These are phyloP conservation scores for Laburnicola sp. DNA, from an alignment of 2,329 filamentous ascomycete species.

Conservation along the genomic window DNA sequence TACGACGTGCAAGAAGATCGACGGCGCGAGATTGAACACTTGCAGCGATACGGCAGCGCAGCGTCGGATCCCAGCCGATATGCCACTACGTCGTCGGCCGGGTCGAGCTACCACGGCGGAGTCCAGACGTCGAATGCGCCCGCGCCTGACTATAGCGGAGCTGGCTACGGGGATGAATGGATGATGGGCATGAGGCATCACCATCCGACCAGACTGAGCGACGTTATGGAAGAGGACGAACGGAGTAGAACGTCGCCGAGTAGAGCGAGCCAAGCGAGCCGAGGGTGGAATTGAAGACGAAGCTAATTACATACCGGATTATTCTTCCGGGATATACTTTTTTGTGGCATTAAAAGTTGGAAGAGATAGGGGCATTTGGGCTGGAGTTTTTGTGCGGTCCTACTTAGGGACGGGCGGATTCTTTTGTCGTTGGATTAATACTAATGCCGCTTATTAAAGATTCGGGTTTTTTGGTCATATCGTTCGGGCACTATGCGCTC, in stretches of 20 bases:
- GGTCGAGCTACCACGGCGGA: slow-evolving; percentile 23
- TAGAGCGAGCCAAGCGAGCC: slow-evolving; percentile 41
- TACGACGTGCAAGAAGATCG: slow-evolving; percentile 58
- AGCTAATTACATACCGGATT: not conserved
- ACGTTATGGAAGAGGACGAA: slow-evolving; percentile 48
- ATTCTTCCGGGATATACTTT: not conserved
- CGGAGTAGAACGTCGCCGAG: slow-evolving; percentile 44
- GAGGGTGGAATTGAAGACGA: slow-evolving; percentile 25
- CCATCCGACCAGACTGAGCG: slow-evolving; percentile 45
- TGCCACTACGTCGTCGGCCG: slow-evolving; percentile 31
- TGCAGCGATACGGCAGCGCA: slow-evolving; percentile 50
- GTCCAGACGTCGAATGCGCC: slow-evolving; percentile 18
- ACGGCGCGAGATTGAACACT: slow-evolving; percentile 53
- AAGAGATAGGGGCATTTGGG: not conserved
- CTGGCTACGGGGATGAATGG: slow-evolving; percentile 45
- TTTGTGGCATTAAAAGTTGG: not conserved
- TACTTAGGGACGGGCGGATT: too few relatives aligned
- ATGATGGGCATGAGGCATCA: slow-evolving; percentile 42
- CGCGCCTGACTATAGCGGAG: slow-evolving; percentile 42
- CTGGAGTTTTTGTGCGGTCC: too few relatives aligned
- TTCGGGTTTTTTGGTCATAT: too few relatives aligned
- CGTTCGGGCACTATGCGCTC: too few relatives aligned
- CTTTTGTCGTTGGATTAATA: too few relatives aligned
- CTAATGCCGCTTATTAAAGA: too few relatives aligned
- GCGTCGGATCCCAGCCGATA: slow-evolving; percentile 34